Conservation (phyloP, 345 rosid species). For the Luvunga scandens region DNA sequence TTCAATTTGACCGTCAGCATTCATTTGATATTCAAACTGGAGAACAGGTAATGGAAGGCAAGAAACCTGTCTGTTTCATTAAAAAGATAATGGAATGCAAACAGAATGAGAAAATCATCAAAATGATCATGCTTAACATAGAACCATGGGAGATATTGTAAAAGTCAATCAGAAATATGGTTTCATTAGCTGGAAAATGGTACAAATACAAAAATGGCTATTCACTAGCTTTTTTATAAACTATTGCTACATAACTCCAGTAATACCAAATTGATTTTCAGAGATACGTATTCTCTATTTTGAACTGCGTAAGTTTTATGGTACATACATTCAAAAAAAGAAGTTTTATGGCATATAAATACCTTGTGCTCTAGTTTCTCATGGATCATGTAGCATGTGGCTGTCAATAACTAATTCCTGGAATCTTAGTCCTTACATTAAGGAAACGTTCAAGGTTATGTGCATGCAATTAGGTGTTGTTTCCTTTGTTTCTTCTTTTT, state of each 20-base stretch:
- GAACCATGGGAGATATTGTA: not conserved
- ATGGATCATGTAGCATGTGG: not conserved
- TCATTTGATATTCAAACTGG: slow-evolving; percentile 85
- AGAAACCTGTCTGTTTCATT: slow-evolving; percentile 1
- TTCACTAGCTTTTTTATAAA: no score
- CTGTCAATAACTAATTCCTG: not conserved
- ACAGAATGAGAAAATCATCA: not conserved
- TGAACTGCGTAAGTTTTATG: not conserved
- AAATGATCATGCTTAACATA: not conserved
- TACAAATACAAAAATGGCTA: not conserved
- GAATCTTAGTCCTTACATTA: not conserved
- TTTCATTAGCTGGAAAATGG: not conserved
- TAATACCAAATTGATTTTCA: not conserved
- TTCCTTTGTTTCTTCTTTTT: not conserved
- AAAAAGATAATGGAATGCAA: not conserved
- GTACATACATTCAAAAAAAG: not conserved
- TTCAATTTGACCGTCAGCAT: slow-evolving; percentile 75
- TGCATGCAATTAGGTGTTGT: not conserved
- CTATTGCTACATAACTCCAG: not conserved
- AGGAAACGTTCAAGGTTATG: not conserved
- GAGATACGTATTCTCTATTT: not conserved
- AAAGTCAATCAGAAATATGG: not conserved
- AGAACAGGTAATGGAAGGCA: slow-evolving; percentile 68
- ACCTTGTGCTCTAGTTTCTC: not conserved
- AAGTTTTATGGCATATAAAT: not conserved